Evolutionary conservation across 2,329 filamentous ascomycete species (phyloP), one percentile per base, ranked within the genome.

Genomic region (Alternaria longipes): DNA sequence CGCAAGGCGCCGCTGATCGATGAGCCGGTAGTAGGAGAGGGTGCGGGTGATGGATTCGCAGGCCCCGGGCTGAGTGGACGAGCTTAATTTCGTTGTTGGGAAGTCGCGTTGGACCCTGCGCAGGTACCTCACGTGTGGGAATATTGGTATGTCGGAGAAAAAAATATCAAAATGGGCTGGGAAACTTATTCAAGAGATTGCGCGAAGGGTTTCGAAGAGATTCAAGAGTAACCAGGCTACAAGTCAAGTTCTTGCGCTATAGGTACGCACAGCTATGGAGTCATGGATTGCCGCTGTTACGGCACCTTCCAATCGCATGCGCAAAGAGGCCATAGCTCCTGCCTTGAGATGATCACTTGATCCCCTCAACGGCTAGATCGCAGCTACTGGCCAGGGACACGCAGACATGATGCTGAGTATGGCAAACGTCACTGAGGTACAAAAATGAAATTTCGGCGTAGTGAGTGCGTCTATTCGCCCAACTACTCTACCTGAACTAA

Each of bases 31-130:
- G 41, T 61, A 60, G 56, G 45, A 67, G 62, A 55, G 45, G 61
- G 57, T 60, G 67, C 62, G 54, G 69, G 63, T 64, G 70, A 77
- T 76, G 73, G 64, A 54, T 64, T 68, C 53, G 46, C 57, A 51
- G 40, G 67, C 69, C 74, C 65, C 68, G 74, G 73, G 61, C 70
- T 59, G 54, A 41, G 57, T 59, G 49, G 44, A 62, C 58, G 59
- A 66, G 63, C 50, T 61, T 62, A 69, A 64, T 59, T 61, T 60
- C 47, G 51, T 32, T 44, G 55, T 63, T 64, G 58, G 56, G 60
- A 55, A 45, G 51, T 60, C 61, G 59, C 63, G 60, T 60, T 61
- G 59, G 50, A 57, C 57, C 50, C 40, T 54, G 57, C 52, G 59
- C 59, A 54, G 54, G 49, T 40, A 61, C 59, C 59, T 61, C 59